Evolutionary conservation across 768 basidiomycete genomes (phyloP).

Genomic region (Suillus cothurnatus): DNA sequence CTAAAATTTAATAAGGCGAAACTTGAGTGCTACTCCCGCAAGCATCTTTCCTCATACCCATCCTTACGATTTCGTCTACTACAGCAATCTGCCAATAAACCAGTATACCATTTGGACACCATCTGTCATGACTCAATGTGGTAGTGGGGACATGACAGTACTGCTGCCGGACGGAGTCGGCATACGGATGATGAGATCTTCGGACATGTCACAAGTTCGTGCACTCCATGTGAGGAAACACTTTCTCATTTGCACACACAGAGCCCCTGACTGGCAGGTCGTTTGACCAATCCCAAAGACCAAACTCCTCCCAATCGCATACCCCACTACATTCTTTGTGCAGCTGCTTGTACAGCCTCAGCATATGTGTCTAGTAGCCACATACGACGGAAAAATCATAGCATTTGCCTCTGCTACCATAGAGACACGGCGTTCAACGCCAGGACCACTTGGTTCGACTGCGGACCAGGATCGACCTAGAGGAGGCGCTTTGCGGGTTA

Average conservation of each 20-base stretch:
- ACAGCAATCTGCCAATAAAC: not conserved
- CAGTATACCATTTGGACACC: not conserved
- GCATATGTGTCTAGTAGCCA: slow-evolving; percentile 33
- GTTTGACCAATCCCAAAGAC: slow-evolving; percentile 14
- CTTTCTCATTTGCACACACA: not conserved
- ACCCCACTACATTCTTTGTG: slow-evolving; percentile 33
- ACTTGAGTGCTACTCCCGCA: not conserved
- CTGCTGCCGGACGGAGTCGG: slow-evolving; percentile 12
- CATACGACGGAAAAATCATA: slow-evolving; percentile 20
- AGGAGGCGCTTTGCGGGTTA: slow-evolving; percentile 18
- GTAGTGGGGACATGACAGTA: too few species aligned
- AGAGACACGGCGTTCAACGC: slow-evolving; percentile 10
- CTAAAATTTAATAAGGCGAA: not conserved
- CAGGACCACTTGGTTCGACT: slow-evolving; percentile 5
- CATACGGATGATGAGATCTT: slow-evolving; percentile 30
- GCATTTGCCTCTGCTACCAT: slow-evolving; percentile 33
- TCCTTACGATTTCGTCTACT: not conserved
- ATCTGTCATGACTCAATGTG: not conserved
- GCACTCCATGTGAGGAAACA: slow-evolving; percentile 25
- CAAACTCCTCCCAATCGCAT: slow-evolving; percentile 28
- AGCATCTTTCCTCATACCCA: not conserved
- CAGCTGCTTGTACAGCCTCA: slow-evolving; percentile 32
- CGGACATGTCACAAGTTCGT: slow-evolving; percentile 31
- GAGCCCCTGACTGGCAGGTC: not conserved
- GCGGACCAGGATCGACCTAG: not conserved